Base-by-base conservation (phyloP, 192 early-diverging fungal species). In the Linnemannia hyalina region DNA sequence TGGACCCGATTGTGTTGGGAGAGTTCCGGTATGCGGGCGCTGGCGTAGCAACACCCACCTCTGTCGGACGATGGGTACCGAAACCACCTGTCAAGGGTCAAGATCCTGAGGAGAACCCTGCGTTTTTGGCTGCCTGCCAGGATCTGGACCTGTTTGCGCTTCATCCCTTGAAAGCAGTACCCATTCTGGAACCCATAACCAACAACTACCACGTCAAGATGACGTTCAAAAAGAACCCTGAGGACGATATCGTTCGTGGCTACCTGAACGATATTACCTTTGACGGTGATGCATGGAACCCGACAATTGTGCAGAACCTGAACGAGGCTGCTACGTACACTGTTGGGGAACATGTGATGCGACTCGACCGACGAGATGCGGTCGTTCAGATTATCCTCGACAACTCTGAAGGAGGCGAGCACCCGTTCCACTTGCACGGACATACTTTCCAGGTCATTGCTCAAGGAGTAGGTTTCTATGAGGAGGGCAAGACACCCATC, bases 401-500 rank as follows among this genome's bases (percentile, higher is more conserved):
- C 44, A 79, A 78, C 49, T 69, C 76, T 42, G 18, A 18, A 38
- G 57, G 68, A 23, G 76, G 80, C 13, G 73, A 88, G 23, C 89
- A 90, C 70, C 88, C 87, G 0, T 90, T 90, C 47, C 89, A 90
- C 46, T 29, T 90, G 57, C 91, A 91, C 52, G 91, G 91, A 65
- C 87, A 90, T 72, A 54, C 55, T 41, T 91, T 91, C 68, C 90
- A 89, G 42, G 77, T 91, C 8, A 73, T 91, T 32, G 89, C 88
- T 36, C 83, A 75, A 40, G 90, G 90, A 41, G 60, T 75, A 54
- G 89, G 84, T 1, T 41, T 80, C 16, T 88, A 87, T 29, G 79
- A 87, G 63, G 83, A 82, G 72, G 73, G 76, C 2, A 80, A 82
- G 63, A 73, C 83, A 1, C 32, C 29, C 0, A 70, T 88, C 35